Evolutionary conservation across 2,329 filamentous ascomycete species (phyloP).

Genomic region (Calycina marina): DNA sequence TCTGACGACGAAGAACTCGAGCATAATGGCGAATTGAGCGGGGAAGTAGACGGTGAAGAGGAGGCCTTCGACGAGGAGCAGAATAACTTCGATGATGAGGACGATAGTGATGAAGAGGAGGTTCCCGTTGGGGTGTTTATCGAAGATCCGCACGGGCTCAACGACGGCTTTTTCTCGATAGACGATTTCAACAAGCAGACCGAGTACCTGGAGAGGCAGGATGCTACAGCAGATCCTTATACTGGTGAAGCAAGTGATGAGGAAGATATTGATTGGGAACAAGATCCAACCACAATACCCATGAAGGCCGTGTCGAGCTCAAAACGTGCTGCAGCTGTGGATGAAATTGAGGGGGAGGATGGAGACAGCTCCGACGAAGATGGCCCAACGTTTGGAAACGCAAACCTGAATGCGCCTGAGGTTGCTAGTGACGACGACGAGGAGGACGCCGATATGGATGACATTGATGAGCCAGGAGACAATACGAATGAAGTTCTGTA

Average conservation of each 20-base stretch:
- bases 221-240: constrained; percentile 60
- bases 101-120: constrained; percentile 34
- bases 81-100: constrained; percentile 24
- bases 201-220: constrained; percentile 76
- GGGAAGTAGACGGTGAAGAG: constrained; percentile 21
- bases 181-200: constrained; percentile 94
- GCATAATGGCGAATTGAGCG: constrained; percentile 22
- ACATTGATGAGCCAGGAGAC: constrained; percentile 35
- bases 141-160: constrained; percentile 69
- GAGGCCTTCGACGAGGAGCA: constrained; percentile 23
- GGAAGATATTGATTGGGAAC: constrained; percentile 77
- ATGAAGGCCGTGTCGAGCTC: constrained; percentile 17
- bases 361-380: constrained; percentile 47
- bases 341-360: constrained; percentile 25
- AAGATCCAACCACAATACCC: constrained; percentile 48
- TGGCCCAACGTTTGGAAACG: constrained; percentile 72
- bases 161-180: constrained; percentile 96
- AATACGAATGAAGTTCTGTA: constrained; percentile 88
- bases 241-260: constrained; percentile 67
- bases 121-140: constrained; percentile 40
- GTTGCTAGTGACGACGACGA: constrained; percentile 52
- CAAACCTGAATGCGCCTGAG: constrained; percentile 57
- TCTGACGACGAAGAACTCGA: constrained; percentile 24
- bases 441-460: constrained; percentile 39
- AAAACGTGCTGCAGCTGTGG: constrained; percentile 20